A percentile compares a stretch with the other conserved stretches of the same genome.
Conservation (phyloP, 2,329 filamentous ascomycete genomes). For the Aaosphaeria pasadenensis region DNA sequence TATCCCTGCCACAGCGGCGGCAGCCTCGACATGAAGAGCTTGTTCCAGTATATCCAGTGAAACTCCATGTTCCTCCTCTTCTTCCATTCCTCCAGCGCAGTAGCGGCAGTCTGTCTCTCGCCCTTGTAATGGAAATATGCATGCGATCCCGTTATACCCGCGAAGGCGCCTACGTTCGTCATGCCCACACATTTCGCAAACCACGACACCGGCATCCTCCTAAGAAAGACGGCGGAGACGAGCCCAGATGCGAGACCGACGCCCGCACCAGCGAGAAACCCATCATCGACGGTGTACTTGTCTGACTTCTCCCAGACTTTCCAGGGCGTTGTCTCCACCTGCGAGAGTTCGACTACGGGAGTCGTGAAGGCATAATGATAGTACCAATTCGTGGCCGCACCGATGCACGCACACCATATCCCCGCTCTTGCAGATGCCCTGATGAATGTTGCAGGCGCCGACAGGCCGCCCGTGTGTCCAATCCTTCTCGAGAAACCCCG, state of each 20-base stretch:
- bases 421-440: conserved; percentile 20
- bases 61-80: conserved; percentile 20
- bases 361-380: conserved; percentile 20
- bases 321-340: conserved; percentile 10
- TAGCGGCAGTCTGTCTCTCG: conserved; percentile 21
- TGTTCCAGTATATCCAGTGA: conserved; percentile 23
- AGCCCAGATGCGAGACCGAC: conserved; percentile 21
- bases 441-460: conserved; percentile 18
- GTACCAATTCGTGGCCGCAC: conserved; percentile 22
- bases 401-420: conserved; percentile 14
- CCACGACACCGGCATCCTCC: conserved; percentile 16
- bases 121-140: conserved; percentile 26
- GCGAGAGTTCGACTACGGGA: conserved; percentile 1
- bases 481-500: conserved; percentile 11
- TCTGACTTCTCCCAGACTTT: conserved; percentile 23
- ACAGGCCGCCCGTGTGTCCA: conserved; percentile 5
- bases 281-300: conserved; percentile 24
- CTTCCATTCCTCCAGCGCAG: conserved; percentile 10
- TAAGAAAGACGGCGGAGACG: conserved; percentile 7
- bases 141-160: conserved; percentile 18
- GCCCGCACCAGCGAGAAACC: conserved; percentile 18
- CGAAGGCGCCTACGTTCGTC: conserved; percentile 21
- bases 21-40: conserved; percentile 20
- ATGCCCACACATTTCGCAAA: conserved; percentile 22
- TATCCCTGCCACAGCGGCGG: conserved; percentile 22